Base-by-base conservation (phyloP, 192 early-diverging fungal species). In the Coemansia biformis region DNA sequence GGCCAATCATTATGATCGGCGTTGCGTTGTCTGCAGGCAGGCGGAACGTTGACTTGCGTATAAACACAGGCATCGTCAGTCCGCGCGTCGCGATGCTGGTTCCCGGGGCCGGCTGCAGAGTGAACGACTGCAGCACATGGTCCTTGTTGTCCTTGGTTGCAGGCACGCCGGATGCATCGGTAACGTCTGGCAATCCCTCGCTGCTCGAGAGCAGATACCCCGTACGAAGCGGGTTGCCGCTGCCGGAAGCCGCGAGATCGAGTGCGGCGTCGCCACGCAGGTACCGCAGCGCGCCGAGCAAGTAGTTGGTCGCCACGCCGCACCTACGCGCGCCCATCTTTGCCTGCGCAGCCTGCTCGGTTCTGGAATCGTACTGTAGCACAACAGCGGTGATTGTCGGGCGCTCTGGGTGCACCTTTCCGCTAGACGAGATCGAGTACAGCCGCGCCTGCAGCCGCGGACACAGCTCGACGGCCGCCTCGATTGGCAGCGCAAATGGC, bases 1-100 rank as follows among this genome's bases (percentile, higher is more conserved):
- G 96, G 0, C 96, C 96, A 26, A 99, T 76, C 96, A 99, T 99
- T 26, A 99, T 81, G 51, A 99, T 71, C 14, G 96, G 96, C 10
- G 82, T 58, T 8, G 76, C 51, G 34, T 77, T 60, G 54, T 93
- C 86, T 19, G 79, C 64, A n/a, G 96, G 96, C 40, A 99, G 77
- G 36, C 89, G 85, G 80, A 99, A 99, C 37, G 81, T 76, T 17
- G 86, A 90, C 35, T 85, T 81, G 45, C 96, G 85, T 47, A 99
- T 87, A 63, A 91, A 92, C 38, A 97, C 63, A 9, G 93, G 92
- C 32, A 75, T 15, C 1, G 64, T 23, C 29, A 52, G 55, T n/a
- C 46, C 42, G 17, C 60, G 56, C 18, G 39, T 28, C 30, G 37
- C 40, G 8, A 22, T 21, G 3, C 30, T 32, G 0, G 51, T 35